phyloP scores from a whole-genome alignment of 1,284 basidiomycete genomes.

The Earliella scabrosa region DNA sequence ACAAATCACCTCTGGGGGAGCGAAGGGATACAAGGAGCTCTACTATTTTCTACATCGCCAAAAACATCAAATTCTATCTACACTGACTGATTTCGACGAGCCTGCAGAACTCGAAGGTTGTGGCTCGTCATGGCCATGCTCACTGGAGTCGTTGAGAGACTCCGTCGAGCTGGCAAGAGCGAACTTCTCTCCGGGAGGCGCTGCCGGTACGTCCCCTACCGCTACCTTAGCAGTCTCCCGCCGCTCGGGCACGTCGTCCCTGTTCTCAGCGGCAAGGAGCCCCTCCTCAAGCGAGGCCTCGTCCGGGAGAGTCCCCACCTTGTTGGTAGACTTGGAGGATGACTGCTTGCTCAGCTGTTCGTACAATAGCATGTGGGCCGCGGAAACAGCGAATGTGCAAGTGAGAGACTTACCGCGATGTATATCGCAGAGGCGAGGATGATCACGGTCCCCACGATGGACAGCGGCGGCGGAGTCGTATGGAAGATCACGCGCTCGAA shows the following conservation, averaged over 20 bases:
- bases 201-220: background rate
- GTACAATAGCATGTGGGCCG: no score
- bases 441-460: slow-evolving; percentile 56
- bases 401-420: slow-evolving; percentile 49
- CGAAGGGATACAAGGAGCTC: no score
- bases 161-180: background rate
- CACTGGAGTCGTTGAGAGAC: background rate
- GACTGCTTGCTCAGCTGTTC: slow-evolving; percentile 15
- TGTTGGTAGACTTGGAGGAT: background rate
- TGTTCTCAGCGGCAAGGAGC: slow-evolving; percentile 1
- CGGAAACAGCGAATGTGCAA: background rate
- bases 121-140: background rate
- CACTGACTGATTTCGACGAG: background rate
- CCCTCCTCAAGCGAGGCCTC: slow-evolving; percentile 14
- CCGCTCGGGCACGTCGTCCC: background rate
- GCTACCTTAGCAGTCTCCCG: background rate
- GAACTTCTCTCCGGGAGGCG: background rate
- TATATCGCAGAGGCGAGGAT: slow-evolving; percentile 62
- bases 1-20: no score
- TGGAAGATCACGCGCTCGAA: slow-evolving; percentile 67
- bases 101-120: no score
- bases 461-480: slow-evolving; percentile 51
- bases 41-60: background rate
- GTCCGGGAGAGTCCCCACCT: background rate
- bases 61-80: background rate